Evolutionary conservation across 805 yeast species (phyloP).

Genomic region (Nakazawaea laoshanensis): DNA sequence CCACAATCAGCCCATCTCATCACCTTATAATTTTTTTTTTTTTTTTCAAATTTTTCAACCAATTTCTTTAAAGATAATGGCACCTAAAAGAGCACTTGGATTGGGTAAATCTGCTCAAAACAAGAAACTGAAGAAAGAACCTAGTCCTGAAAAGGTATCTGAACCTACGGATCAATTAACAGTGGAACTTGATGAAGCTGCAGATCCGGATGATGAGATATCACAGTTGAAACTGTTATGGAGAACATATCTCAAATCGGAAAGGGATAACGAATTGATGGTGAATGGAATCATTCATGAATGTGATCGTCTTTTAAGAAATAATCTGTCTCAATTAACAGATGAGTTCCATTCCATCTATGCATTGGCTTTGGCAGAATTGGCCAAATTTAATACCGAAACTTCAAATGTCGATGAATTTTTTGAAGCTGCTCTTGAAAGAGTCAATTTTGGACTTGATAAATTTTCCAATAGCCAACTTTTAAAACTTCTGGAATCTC

Average conservation of each 20-base stretch:
- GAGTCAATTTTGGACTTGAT: constrained; percentile 51
- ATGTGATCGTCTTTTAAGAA: constrained; percentile 71
- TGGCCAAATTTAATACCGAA: constrained; percentile 42
- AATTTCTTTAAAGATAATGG: constrained; percentile 30
- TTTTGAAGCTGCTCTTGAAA: constrained; percentile 66
- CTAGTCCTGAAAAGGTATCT: constrained; percentile 9
- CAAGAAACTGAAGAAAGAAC: constrained; percentile 34
- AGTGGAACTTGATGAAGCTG: constrained; percentile 63
- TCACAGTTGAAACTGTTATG: constrained; percentile 70
- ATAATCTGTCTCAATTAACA: constrained; percentile 26
- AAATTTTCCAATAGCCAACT: constrained; percentile 36
- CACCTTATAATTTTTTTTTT: no score
- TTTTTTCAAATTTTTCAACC: not conserved
- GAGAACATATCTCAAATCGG: constrained; percentile 49
- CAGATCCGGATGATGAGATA: constrained; percentile 71
- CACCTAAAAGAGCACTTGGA: constrained; percentile 55
- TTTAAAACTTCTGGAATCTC: constrained; percentile 44
- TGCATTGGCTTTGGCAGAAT: constrained; percentile 60
- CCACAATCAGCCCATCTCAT: constrained; percentile 1
- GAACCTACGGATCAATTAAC: constrained; percentile 30
- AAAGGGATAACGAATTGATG: constrained; percentile 53
- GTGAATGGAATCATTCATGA: constrained; percentile 87
- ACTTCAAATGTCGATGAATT: constrained; percentile 36
- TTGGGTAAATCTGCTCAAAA: constrained; percentile 49
- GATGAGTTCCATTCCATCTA: constrained; percentile 65